Evolutionary conservation across 371 early-diverging fungal species (phyloP), one percentile per base, ranked within the genome.

Genomic region (Mortierella sp.): DNA sequence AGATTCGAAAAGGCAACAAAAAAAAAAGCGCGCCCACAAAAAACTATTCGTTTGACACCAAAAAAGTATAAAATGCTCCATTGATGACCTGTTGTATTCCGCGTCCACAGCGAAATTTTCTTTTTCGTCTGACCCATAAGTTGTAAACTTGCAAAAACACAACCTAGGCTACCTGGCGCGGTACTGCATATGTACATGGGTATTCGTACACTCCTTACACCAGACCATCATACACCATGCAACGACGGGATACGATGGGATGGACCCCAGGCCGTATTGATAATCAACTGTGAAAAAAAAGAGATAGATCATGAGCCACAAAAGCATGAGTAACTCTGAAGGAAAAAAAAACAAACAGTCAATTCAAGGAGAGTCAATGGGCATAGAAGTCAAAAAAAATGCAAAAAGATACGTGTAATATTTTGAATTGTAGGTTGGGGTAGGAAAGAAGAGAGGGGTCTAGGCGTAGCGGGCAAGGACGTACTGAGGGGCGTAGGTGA

Each of bases 401-500:
- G 46, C 16, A 14, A 63, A 32, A 32, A 11, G 32, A 32, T 18
- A 63, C 63, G 16, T 16, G 32, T 18, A 58, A 63, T 32, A 35
- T 32, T 32, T 16, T 63, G 35, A 18, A 35, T 1, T 63, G 12
- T 56, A 56, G 11, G 27, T 27, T 56, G 10, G 5, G 16, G 16
- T 32, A 14, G 4, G 32, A 29, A 60, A 12, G 29, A 16, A 16
- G 11, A 51, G 29, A 12, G 3, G 27, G 16, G 32, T 46, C 60
- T 43, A 35, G 1, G 58, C 54, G 46, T 44, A 46, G 55, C 56
- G 68, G 2, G 70, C 70, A 32, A 60, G 24, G 41, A 21, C 10
- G 54, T 65, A 65, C 43, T 78, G 78, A 7, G 73, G 55, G 7
- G 54, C 48, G 32, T 65, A 68, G 8, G 43, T 10, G 55, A 73